Evolutionary conservation across 169 alveolate genomes (phyloP).

Genomic region (Plasmodium reichenowi): DNA sequence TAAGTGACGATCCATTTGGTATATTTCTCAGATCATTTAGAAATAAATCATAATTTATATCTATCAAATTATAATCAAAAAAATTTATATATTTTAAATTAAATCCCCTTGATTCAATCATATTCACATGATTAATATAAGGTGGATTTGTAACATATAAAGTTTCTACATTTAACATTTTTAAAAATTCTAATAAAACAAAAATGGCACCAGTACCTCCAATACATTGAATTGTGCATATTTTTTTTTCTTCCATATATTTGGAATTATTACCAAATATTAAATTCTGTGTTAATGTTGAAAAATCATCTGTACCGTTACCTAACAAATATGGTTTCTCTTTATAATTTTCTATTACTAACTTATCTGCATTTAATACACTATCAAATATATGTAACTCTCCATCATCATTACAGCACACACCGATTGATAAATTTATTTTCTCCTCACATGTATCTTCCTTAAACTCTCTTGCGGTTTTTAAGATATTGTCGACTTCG

Average conservation of each 20-base stretch:
- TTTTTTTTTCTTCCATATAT: conserved; percentile 58
- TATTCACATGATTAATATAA: conserved; percentile 87
- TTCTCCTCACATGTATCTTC: conserved; percentile 71
- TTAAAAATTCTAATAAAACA: conserved; percentile 85
- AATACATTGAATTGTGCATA: conserved; percentile 85
- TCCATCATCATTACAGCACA: conserved; percentile 88
- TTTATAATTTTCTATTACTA: conserved; percentile 81
- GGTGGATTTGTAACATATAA: conserved; percentile 87
- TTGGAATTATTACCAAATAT: conserved; percentile 80
- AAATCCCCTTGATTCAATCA: conserved; percentile 82
- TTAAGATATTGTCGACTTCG: conserved; percentile 39
- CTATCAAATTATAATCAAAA: conserved; percentile 84
- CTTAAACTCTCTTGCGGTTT: conserved; percentile 27
- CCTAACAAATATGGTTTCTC: conserved; percentile 91
- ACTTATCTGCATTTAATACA: conserved; percentile 86
- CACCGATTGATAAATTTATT: conserved; percentile 91
- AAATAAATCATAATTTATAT: conserved; percentile 86
- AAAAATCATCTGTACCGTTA: conserved; percentile 89
- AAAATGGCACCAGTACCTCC: conserved; percentile 91
- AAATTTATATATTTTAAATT: conserved; percentile 84
- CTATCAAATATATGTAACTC: conserved; percentile 85
- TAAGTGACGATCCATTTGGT: conserved; percentile 84
- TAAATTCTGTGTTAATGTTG: conserved; percentile 78
- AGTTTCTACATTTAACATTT: conserved; percentile 74
- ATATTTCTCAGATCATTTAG: conserved; percentile 83